phyloP scores from a whole-genome alignment of 768 basidiomycete genomes.

The Clavaria fumosa region DNA sequence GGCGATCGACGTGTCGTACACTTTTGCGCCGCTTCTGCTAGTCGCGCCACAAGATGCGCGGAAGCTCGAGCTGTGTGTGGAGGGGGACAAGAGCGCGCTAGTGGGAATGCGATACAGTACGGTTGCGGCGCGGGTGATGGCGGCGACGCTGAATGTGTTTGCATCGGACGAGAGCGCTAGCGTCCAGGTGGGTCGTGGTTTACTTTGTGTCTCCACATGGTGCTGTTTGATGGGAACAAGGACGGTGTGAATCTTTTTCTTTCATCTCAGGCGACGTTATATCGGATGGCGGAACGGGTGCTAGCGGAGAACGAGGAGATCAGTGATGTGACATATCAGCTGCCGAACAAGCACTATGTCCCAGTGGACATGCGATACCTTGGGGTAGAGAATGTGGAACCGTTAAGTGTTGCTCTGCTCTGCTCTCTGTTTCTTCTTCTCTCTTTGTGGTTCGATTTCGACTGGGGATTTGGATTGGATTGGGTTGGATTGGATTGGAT shows the following conservation, averaged over 20 bases:
- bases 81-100: constrained; percentile 46
- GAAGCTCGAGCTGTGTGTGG: constrained; percentile 33
- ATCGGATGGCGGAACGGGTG: constrained; percentile 71
- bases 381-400: constrained; percentile 52
- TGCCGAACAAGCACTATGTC: constrained; percentile 94
- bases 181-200: constrained; percentile 52
- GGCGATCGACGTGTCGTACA: constrained; percentile 63
- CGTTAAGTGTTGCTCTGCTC: constrained; percentile 26
- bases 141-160: constrained; percentile 76
- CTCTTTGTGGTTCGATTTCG: no score
- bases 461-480: no score
- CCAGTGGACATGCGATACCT: constrained; percentile 72
- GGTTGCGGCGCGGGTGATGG: constrained; percentile 34
- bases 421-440: not conserved
- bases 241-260: not conserved
- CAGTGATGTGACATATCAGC: constrained; percentile 44
- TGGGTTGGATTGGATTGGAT: no score
- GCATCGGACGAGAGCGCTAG: constrained; percentile 82
- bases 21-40: constrained; percentile 36
- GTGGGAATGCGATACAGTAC: constrained; percentile 35
- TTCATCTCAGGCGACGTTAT: constrained; percentile 69
- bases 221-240: not conserved
- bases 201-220: not conserved
- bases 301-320: constrained; percentile 50
- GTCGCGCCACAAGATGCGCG: constrained; percentile 33